Percentiles rank a stretch among this genome's conserved stretches.
Conservation (phyloP, 805 yeast genomes). For the Starmerella bacillaris region DNA sequence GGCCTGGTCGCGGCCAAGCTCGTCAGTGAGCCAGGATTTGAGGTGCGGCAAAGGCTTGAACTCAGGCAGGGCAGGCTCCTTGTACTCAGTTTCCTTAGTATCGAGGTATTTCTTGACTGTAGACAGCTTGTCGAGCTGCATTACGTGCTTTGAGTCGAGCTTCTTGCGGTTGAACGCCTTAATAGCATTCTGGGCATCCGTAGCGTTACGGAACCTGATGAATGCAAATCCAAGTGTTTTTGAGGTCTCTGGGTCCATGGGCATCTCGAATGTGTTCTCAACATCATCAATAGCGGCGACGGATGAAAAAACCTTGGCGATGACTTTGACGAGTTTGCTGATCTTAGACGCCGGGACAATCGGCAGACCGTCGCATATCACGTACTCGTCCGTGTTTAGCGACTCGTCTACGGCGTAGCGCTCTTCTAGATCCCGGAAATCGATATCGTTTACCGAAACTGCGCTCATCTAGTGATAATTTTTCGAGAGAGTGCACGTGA, state of each 20-base stretch:
- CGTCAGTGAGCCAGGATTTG: slow-evolving; percentile 81
- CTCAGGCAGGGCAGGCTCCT: slow-evolving; percentile 55
- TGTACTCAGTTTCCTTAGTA: slow-evolving; percentile 38
- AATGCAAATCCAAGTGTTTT: slow-evolving; percentile 68
- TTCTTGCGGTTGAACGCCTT: slow-evolving; percentile 71
- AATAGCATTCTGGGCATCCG: slow-evolving; percentile 60
- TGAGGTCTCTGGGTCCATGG: slow-evolving; percentile 41
- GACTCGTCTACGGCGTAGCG: slow-evolving; percentile 47
- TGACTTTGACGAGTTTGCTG: slow-evolving; percentile 65
- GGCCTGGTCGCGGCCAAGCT: slow-evolving; percentile 77
- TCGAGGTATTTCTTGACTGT: slow-evolving; percentile 24
- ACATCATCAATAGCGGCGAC: slow-evolving; percentile 48
- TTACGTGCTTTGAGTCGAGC: slow-evolving; percentile 81
- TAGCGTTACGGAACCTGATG: slow-evolving; percentile 55
- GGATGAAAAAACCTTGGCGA: slow-evolving; percentile 57
- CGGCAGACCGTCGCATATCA: slow-evolving; percentile 91
- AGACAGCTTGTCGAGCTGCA: slow-evolving; percentile 61
- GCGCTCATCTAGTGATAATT: not conserved
- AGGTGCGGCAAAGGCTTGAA: slow-evolving; percentile 65
- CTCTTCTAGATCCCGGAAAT: slow-evolving; percentile 70
- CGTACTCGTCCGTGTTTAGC: slow-evolving; percentile 50
- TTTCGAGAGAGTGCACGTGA: not conserved
- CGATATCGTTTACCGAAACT: slow-evolving; percentile 25
- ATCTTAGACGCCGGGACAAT: slow-evolving; percentile 80
- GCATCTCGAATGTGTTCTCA: slow-evolving; percentile 56